A percentile compares a stretch with the other conserved stretches of the same genome.
These are phyloP conservation scores for Microbotryomycetes sp. DNA, from an alignment of 1,284 basidiomycete genomes.

Conservation along the genomic window DNA sequence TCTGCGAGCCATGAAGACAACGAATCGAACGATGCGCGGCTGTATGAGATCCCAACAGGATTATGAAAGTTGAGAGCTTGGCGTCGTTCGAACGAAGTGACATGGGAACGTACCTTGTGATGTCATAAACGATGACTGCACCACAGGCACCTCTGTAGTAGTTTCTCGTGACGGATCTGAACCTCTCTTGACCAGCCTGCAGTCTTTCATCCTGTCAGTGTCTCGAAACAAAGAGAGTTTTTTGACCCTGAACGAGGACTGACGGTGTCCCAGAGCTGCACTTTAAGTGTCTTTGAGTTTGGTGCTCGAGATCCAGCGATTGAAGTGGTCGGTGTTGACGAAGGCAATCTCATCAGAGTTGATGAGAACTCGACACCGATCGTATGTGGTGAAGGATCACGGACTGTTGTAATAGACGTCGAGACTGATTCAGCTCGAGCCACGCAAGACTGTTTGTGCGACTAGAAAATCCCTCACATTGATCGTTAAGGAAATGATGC, in stretches of 20 bases:
- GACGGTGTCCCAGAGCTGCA: conserved; percentile 83
- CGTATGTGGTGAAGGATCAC: conserved; percentile 92
- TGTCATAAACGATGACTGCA: conserved; percentile 90
- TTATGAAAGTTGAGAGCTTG: neutral
- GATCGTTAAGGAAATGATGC: conserved; percentile 91
- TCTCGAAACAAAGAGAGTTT: neutral
- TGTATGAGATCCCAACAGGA: neutral
- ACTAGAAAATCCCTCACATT: too few species aligned
- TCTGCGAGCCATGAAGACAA: conserved; percentile 76
- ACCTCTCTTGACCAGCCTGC: conserved; percentile 83
- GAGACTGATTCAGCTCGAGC: neutral
- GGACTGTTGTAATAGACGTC: conserved; percentile 59
- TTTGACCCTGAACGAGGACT: neutral
- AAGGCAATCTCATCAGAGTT: conserved; percentile 35
- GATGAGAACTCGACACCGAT: conserved; percentile 53
- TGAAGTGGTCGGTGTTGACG: conserved; percentile 22
- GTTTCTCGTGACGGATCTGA: conserved; percentile 92
- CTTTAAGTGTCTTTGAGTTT: conserved; percentile 35
- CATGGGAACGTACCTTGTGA: conserved; percentile 64
- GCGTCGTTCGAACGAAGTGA: conserved; percentile 12
- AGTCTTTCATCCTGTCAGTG: neutral
- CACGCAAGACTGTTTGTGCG: neutral
- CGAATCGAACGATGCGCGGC: conserved; percentile 35
- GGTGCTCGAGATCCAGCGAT: conserved; percentile 8
- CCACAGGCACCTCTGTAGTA: conserved; percentile 95